These are phyloP conservation scores for Galeopsis tetrahit DNA, from an alignment of 257 asterid genomes.

Conservation along the genomic window DNA sequence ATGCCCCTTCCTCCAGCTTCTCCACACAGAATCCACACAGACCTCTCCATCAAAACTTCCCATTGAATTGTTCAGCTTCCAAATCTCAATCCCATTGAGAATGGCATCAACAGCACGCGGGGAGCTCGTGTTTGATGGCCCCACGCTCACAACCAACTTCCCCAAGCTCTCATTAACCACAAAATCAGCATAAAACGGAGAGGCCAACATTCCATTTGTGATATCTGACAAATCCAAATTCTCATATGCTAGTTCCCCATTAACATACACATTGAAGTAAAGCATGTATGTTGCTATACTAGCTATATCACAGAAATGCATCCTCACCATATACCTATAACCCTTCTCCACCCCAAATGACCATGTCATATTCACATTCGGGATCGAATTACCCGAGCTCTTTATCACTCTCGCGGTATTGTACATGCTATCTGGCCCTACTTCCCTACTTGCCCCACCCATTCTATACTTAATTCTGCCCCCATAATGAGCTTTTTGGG, in stretches of 20 bases:
- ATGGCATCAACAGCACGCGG: conserved; percentile 75
- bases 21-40: conserved; percentile 58
- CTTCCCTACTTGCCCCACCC: conserved; percentile 91
- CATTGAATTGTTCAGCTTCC: conserved; percentile 75
- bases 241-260: conserved; percentile 71
- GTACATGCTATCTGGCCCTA: conserved; percentile 90
- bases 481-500: conserved; percentile 49
- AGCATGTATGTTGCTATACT: conserved; percentile 62
- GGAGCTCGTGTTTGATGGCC: conserved; percentile 71
- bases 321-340: conserved; percentile 63
- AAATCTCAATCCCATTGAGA: conserved; percentile 87
- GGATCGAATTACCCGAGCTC: conserved; percentile 51
- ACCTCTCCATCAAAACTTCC: conserved; percentile 76
- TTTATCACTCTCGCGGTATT: conserved; percentile 73
- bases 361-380: conserved; percentile 65
- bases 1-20: conserved; percentile 60
- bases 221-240: conserved; percentile 68
- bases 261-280: conserved; percentile 81
- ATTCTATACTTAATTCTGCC: conserved; percentile 65
- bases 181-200: conserved; percentile 92
- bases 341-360: conserved; percentile 65
- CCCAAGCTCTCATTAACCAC: conserved; percentile 56
- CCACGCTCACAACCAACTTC: conserved; percentile 61
- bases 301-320: conserved; percentile 94
- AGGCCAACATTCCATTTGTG: conserved; percentile 63